These are phyloP conservation scores for Mortierella polycephala DNA, from an alignment of 371 early-diverging fungal genomes.

Conservation along the genomic window DNA sequence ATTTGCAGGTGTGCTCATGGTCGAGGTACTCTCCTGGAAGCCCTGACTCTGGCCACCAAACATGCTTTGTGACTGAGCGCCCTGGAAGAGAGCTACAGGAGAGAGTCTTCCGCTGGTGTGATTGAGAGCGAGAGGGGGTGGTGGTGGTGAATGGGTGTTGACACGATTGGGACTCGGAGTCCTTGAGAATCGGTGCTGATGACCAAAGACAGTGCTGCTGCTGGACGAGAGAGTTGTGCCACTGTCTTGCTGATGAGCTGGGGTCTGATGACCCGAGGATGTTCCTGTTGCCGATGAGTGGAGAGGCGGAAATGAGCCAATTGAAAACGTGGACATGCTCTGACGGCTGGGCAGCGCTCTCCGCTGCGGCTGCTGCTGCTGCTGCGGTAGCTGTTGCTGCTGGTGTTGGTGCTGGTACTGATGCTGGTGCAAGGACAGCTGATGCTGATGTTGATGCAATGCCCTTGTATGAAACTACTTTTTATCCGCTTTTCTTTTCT, in stretches of 20 bases:
- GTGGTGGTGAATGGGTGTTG: conserved; percentile 26
- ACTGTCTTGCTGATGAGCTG: conserved; percentile 15
- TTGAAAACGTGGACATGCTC: conserved; percentile 15
- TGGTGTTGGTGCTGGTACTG: conserved; percentile 17
- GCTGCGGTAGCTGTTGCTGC: conserved; percentile 8
- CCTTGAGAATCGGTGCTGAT: conserved; percentile 21
- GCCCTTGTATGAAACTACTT: not conserved
- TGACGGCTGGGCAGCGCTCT: conserved; percentile 17
- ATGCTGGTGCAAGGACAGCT: conserved; percentile 4
- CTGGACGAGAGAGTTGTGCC: conserved; percentile 1
- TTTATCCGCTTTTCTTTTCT: not conserved
- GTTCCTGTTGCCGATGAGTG: conserved; percentile 7
- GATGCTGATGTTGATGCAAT: conserved; percentile 14
- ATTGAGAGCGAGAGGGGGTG: conserved; percentile 1
- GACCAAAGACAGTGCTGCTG: conserved; percentile 3
- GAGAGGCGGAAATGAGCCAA: conserved; percentile 4
- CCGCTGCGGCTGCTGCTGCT: conserved; percentile 14
- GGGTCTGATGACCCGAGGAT: conserved; percentile 24
- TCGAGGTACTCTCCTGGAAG: conserved; percentile 17
- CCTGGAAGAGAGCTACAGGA: conserved; percentile 20
- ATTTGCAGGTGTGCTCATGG: conserved; percentile 1
- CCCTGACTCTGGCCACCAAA: conserved; percentile 25
- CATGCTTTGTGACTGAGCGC: conserved; percentile 8
- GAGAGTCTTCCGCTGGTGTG: conserved; percentile 32
- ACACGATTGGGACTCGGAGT: conserved; percentile 38